These are phyloP conservation scores for Francoa sonchifolia DNA, from an alignment of 441 rosid genomes.

Conservation along the genomic window DNA sequence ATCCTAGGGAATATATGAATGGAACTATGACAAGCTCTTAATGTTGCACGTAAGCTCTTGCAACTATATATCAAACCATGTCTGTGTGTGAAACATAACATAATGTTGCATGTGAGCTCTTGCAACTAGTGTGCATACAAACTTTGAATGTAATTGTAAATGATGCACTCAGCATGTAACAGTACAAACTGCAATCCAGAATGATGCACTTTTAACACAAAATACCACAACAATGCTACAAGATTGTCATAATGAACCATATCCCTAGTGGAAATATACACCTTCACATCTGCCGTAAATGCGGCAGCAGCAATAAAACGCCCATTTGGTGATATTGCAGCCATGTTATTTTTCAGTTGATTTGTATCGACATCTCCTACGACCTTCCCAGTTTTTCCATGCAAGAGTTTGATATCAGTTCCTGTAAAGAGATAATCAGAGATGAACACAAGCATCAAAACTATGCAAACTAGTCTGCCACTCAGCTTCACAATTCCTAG, in stretches of 20 bases:
- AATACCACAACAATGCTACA: too few species aligned
- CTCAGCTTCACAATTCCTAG: too few species aligned
- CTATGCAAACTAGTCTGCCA: too few species aligned
- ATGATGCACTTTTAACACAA: too few species aligned
- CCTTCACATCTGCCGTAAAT: conserved; percentile 98
- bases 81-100: too few species aligned
- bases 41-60: too few species aligned
- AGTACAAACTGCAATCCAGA: not conserved
- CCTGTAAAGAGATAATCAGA: conserved; percentile 24
- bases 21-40: too few species aligned
- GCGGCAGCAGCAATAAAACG: conserved; percentile 98
- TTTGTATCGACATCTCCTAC: conserved; percentile 60
- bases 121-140: too few species aligned
- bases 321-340: conserved; percentile 87
- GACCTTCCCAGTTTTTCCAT: conserved; percentile 73
- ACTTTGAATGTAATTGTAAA: too few species aligned
- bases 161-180: not conserved
- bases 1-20: too few species aligned
- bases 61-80: too few species aligned
- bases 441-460: not conserved
- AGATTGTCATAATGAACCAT: not conserved
- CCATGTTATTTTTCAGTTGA: conserved; percentile 88
- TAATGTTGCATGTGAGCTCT: too few species aligned
- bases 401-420: conserved; percentile 92
- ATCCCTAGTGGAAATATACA: conserved; percentile 4